phyloP scores from a whole-genome alignment of 1,284 basidiomycete genomes.

The Melampsora medusae region DNA sequence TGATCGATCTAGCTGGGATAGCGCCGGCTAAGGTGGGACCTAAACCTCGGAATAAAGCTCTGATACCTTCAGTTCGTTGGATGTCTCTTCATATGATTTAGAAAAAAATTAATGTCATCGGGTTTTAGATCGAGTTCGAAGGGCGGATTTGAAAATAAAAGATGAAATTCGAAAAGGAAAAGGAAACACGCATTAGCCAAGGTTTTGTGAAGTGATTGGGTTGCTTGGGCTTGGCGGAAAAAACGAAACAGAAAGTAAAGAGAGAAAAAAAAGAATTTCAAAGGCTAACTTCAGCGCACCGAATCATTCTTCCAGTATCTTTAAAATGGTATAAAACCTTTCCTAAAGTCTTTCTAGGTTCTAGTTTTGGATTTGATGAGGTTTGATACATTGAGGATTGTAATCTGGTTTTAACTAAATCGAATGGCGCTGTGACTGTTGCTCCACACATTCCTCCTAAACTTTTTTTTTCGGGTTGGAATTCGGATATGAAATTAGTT shows the following conservation, averaged over 20 bases:
- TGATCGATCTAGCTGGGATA: conserved; percentile 82
- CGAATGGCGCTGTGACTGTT: conserved; percentile 92
- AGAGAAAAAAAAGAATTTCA: background rate
- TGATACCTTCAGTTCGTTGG: conserved; percentile 81
- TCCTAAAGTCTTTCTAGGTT: conserved; percentile 42
- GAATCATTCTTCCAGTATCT: conserved; percentile 84
- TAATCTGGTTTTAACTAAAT: conserved; percentile 95
- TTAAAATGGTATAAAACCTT: conserved; percentile 86
- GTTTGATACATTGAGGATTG: conserved; percentile 63
- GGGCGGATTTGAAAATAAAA: too few relatives aligned
- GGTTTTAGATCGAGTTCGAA: too few relatives aligned
- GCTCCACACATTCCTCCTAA: conserved; percentile 97
- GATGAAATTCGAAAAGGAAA: too few relatives aligned
- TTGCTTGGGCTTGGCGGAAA: too few relatives aligned
- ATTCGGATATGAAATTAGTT: too few relatives aligned
- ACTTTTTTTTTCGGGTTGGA: conserved; percentile 59
- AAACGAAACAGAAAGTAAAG: conserved; percentile 8
- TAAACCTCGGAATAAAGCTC: conserved; percentile 89
- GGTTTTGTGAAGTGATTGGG: too few relatives aligned
- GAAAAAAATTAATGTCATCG: background rate
- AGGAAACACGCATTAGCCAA: too few relatives aligned
- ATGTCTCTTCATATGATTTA: conserved; percentile 68
- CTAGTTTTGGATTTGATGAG: background rate
- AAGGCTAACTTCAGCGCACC: conserved; percentile 60
- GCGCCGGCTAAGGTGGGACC: conserved; percentile 92